Base-by-base conservation (phyloP, 306 rosid species). In the Trichosanthes cucumerina region DNA sequence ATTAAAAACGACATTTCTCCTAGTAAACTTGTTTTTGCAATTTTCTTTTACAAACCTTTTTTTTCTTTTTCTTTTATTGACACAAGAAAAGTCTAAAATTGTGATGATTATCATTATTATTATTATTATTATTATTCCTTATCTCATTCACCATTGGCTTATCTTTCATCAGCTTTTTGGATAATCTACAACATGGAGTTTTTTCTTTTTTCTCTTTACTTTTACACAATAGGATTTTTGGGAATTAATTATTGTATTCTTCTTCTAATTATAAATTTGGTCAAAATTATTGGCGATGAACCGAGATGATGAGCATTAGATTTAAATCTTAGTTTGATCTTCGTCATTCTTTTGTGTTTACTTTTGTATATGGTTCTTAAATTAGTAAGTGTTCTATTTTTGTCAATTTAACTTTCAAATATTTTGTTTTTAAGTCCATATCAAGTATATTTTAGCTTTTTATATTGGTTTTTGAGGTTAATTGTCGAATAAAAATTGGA, bases 1-100 rank as follows among this genome's bases (percentile, higher is more conserved):
- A 41, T 68, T 68, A 39, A 68, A 41, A 68, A 68, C 53, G 75
- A 68, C 75, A 68, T 39, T 21, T 68, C 53, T 68, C 75, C 75
- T 68, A 68, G 75, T 68, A n/a, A 68, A 41, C 3, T 68, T 39
- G 6, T 21, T 21, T 68, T 41, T 21, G 2, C 19, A n/a, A 10
- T 39, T 68, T 66, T 19, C 74, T 63, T 62, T 62, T 31, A 31
- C 36, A 7, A 21, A 31, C 43, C 7, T 14, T 31, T 60, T 60
- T 15, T 31, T 13, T 31, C 1, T 3, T 5, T 50, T 62, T 62
- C 33, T 28, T 28, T 1, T 28, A 28, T 62, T 5, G 1, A 62
- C 36, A 28, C 41, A 28, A 59, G 36, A 60, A 60, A 58, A 58
- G 18, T 58, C 65, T 58, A 9, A 1, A 28, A 52, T 47, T 47